Conservation (phyloP, 2,329 filamentous ascomycete species). For the Neofusicoccum cordaticola region DNA sequence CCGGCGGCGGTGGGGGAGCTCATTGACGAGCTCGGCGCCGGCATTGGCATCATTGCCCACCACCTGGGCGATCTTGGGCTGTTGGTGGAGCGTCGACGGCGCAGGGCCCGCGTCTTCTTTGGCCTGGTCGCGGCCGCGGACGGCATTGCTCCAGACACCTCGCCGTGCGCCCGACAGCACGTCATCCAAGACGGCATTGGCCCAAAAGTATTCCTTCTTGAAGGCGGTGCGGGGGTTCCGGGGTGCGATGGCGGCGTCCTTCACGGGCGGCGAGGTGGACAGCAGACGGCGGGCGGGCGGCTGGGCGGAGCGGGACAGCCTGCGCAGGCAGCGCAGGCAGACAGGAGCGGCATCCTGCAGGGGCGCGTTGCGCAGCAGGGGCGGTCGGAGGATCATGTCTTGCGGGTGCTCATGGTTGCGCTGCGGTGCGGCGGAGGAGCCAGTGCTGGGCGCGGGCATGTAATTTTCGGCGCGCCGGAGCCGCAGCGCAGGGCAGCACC, state of each 20-base stretch:
- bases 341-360: constrained; percentile 29
- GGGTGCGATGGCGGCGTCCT: constrained; percentile 29
- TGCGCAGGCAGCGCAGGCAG: constrained; percentile 35
- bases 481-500: neutral
- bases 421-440: neutral
- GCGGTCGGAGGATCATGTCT: constrained; percentile 38
- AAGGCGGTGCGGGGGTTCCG: constrained; percentile 32
- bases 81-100: constrained; percentile 7
- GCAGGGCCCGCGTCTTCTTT: constrained; percentile 17
- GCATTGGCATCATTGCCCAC: constrained; percentile 20
- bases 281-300: constrained; percentile 27
- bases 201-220: constrained; percentile 39
- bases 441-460: neutral
- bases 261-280: constrained; percentile 27
- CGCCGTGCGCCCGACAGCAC: constrained; percentile 28
- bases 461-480: constrained; percentile 1
- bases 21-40: constrained; percentile 19
- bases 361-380: constrained; percentile 29
- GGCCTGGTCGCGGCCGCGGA: constrained; percentile 13
- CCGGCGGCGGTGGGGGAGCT: constrained; percentile 35
- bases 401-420: constrained; percentile 20
- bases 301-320: constrained; percentile 24
- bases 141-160: constrained; percentile 32
- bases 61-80: constrained; percentile 18
- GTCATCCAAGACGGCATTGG: constrained; percentile 34